Evolutionary conservation across 2,329 filamentous ascomycete genomes (phyloP), one percentile per base, ranked within the genome.

Genomic region (Saccharata proteae): DNA sequence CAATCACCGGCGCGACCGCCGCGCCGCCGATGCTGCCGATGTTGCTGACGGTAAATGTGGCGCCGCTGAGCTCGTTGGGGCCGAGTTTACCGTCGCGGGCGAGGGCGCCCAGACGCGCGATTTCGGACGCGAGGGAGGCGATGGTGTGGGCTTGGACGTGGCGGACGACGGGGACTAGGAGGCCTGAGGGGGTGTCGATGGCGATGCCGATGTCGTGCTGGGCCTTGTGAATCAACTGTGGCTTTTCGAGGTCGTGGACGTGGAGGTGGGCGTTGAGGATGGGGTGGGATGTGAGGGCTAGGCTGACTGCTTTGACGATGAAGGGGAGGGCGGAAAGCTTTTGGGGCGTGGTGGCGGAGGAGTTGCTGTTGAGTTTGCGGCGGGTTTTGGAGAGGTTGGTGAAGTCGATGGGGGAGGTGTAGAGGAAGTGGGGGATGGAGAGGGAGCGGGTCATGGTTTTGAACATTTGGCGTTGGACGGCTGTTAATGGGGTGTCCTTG

Each of bases 171-270:
- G 90, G 90, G 3, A 98, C 90, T 6, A 98, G 61, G 1, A 98
- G 73, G 3, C 90, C 90, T 5, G 68, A 65, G 0, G 88, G 84
- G 1, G 88, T 93, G 57, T 98, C 90, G 70, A 98, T 90, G 35
- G 90, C 90, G 19, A 98, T 69, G 38, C 90, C 90, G 39, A 98
- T 88, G 58, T 98, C 93, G 67, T 98, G 90, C 48, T 81, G 77
- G 32, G 74, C 72, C 35, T 86, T 80, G 62, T 83, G 74, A 34
- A 86, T 63, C 3, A 98, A 67, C 19, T 71, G 69, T 0, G 88
- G 85, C 47, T 82, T 88, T 32, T 62, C 61, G 6, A 66, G 62
- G 12, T 24, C 18, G 37, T 67, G 63, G 2, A 62, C 67, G 44
- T 94, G 83, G 15, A 98, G 72, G 36, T 82, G 74, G 3, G 86